Evolutionary conservation across 495 filamentous ascomycete genomes (phyloP).

Genomic region (Penicillium silybi): DNA sequence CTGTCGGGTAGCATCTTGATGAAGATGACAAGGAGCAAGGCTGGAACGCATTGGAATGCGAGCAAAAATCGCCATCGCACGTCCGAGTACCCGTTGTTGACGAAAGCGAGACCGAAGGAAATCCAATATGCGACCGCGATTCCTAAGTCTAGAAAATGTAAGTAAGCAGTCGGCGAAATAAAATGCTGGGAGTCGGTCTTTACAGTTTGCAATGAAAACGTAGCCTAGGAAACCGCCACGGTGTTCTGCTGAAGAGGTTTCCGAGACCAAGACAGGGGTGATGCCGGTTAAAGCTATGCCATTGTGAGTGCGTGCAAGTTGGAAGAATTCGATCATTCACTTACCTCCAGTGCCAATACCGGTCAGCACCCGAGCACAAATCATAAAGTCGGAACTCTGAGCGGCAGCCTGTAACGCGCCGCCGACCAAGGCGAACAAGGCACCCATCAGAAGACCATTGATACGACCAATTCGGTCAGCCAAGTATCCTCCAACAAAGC

Average conservation of each 20-base stretch:
- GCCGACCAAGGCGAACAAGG: conserved; percentile 51
- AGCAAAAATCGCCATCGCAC: conserved; percentile 54
- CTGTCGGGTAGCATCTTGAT: conserved; percentile 50
- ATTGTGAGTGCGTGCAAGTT: conserved; percentile 5
- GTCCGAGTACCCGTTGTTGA: conserved; percentile 46
- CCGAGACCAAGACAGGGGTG: conserved; percentile 49
- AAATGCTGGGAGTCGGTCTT: not conserved
- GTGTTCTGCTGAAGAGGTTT: conserved; percentile 45
- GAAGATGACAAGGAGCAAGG: conserved; percentile 43
- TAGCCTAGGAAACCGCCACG: conserved; percentile 47
- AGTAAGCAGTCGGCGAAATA: not conserved
- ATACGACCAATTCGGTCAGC: conserved; percentile 53
- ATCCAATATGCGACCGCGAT: conserved; percentile 63
- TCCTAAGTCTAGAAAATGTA: conserved; percentile 42
- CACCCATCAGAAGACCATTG: conserved; percentile 49
- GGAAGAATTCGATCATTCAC: conserved; percentile 3
- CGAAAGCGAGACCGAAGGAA: conserved; percentile 53
- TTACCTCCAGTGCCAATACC: conserved; percentile 52
- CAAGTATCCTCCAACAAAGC: conserved; percentile 48
- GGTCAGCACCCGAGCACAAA: conserved; percentile 52
- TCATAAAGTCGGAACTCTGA: conserved; percentile 50
- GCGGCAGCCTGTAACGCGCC: conserved; percentile 50
- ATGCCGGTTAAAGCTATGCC: conserved; percentile 44
- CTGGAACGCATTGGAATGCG: conserved; percentile 52
- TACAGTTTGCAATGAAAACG: conserved; percentile 53